phyloP scores from a whole-genome alignment of 768 basidiomycete genomes.

The Auricularia sp. region DNA sequence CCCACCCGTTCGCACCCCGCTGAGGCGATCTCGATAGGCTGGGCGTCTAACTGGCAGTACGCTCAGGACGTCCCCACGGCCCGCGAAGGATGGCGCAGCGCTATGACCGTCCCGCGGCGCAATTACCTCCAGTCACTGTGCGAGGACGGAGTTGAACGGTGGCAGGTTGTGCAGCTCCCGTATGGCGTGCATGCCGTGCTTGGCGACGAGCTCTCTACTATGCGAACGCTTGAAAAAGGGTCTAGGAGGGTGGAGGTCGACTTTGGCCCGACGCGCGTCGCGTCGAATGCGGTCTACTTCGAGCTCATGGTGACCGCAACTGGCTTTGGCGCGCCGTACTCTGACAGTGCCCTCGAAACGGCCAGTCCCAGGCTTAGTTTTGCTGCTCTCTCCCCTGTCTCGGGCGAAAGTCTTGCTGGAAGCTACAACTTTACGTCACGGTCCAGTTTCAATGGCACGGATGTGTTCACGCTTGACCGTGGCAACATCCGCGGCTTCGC shows the following conservation, averaged over 20 bases:
- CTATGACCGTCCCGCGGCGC: constrained; percentile 15
- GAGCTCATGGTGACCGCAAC: too few relatives aligned
- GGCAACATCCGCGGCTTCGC: too few relatives aligned
- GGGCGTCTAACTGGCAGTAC: constrained; percentile 20
- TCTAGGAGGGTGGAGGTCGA: not conserved
- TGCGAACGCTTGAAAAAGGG: not conserved
- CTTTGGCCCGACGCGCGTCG: not conserved
- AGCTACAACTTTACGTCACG: too few relatives aligned
- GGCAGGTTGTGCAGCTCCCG: not conserved
- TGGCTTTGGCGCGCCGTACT: too few relatives aligned
- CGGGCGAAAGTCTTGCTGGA: too few relatives aligned
- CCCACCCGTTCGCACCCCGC: constrained; percentile 2
- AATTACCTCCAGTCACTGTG: constrained; percentile 7
- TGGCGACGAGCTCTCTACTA: not conserved
- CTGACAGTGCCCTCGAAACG: too few relatives aligned
- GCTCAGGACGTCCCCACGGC: constrained; percentile 16
- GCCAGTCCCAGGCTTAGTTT: too few relatives aligned
- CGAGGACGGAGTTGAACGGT: not conserved
- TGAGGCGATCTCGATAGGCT: constrained; percentile 12
- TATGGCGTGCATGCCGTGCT: not conserved
- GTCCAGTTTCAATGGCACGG: too few relatives aligned
- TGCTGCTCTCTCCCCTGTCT: too few relatives aligned
- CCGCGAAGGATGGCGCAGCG: constrained; percentile 16
- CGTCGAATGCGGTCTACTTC: not conserved
- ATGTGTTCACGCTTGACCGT: too few relatives aligned